Base-by-base conservation (phyloP, 257 asterid species). In the Avicennia marina region DNA sequence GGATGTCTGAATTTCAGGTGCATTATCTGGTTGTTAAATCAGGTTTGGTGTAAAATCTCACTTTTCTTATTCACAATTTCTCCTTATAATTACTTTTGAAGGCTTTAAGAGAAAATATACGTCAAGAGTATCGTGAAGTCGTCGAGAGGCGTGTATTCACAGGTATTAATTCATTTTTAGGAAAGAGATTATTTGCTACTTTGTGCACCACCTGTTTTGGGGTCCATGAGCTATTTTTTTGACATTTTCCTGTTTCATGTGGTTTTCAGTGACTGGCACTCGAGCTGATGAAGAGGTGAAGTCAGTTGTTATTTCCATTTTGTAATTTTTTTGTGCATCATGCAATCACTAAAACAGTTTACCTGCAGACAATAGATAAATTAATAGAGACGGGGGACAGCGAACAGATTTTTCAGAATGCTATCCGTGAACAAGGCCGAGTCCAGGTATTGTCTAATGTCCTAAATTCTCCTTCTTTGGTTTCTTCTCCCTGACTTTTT, bases 321-420 rank as follows among this genome's bases (percentile, higher is more conserved):
- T n/a, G 26, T 7, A 20, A 53, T 19, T 4, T 7, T 11, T 29
- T 29, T 29, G 42, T 67, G 60, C 40, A 70, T 64, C 70, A 34
- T 53, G 60, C 66, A 29, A 29, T 29, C 34, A 29, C 66, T 50
- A 4, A 29, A 57, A 41, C 36, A 56, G 11, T 71, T 66, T 66
- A 20, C 53, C 43, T 47, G 31, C 89, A 93, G 99, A 86, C 96
- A 62, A 79, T 93, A 57, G 99, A 93, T 77, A 63, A 72, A 63
- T 69, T 93, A 72, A 93, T 93, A 72, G 99, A 93, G 82, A 89
- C 95, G 7, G 99, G 99, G 68, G 94, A 93, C 45, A 85, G 98
- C 39, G 96, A 91, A 69, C 96, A 91, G 72, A 88, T 91, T 49
- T 91, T 91, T 65, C 98, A 93, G 77, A 86, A 82, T 62, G 96